Evolutionary conservation across 192 early-diverging fungal species (phyloP).

Genomic region (Gaertneriomyces sp.): DNA sequence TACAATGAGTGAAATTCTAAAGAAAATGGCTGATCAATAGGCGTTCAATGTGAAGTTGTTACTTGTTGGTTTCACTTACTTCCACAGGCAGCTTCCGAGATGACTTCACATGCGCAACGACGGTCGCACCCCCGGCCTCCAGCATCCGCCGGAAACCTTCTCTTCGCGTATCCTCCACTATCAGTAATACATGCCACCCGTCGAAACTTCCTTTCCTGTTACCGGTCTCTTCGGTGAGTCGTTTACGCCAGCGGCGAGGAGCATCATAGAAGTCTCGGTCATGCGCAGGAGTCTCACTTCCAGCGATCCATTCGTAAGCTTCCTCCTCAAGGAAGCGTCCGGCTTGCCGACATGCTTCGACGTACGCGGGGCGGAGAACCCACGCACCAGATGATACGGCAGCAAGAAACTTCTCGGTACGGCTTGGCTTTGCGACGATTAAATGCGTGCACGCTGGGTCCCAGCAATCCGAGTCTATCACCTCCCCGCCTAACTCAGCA

Average conservation of each 20-base stretch:
- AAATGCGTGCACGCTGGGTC: constrained; percentile 41
- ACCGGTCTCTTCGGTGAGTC: neutral
- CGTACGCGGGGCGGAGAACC: constrained; percentile 32
- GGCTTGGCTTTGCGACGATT: constrained; percentile 29
- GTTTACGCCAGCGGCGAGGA: constrained; percentile 29
- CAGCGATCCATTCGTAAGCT: constrained; percentile 36
- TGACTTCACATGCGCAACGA: constrained; percentile 6
- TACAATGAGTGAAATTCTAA: no score
- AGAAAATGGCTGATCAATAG: no score
- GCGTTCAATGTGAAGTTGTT: no score
- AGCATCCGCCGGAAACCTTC: constrained; percentile 33
- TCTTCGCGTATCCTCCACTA: constrained; percentile 26
- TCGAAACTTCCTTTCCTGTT: constrained; percentile 11
- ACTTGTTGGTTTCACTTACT: neutral
- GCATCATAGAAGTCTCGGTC: constrained; percentile 15
- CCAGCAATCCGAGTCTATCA: constrained; percentile 34
- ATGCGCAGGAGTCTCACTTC: neutral
- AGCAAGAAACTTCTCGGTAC: constrained; percentile 43
- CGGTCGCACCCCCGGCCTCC: constrained; percentile 33
- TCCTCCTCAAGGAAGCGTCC: constrained; percentile 42
- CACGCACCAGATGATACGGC: constrained; percentile 31
- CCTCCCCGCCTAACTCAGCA: constrained; percentile 32
- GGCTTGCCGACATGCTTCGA: constrained; percentile 27
- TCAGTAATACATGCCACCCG: constrained; percentile 33
- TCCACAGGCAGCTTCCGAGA: neutral